Evolutionary conservation across 2,329 filamentous ascomycete species (phyloP), one percentile per base, ranked within the genome.

Genomic region (Colletotrichum liriopes): DNA sequence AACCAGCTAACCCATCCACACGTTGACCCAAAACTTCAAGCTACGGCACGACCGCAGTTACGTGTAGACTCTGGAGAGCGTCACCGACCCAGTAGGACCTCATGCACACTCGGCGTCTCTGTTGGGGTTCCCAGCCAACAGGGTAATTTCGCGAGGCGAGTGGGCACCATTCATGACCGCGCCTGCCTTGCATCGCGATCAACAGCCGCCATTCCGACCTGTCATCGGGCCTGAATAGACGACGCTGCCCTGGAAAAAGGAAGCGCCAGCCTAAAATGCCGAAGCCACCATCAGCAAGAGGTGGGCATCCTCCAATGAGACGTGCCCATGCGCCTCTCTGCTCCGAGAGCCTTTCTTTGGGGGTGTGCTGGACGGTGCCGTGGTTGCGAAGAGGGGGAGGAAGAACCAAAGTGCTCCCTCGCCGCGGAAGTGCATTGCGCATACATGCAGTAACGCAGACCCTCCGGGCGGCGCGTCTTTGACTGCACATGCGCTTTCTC

Each of bases 121-220:
- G 54, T 60, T 37, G 26, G 41, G 47, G 58, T 47, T 62, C 12
- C 61, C 51, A 67, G 71, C 71, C 71, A 73, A 71, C 67, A 62
- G 71, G 67, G 61, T 71, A 61, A 62, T 61, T 73, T 73, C 69
- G n/a, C 29, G 20, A 58, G 29, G 8, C 59, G 39, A 60, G 39
- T 23, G 49, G 61, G 26, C 49, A 26, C 20, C 60, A 35, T 67
- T 11, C 65, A 72, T 29, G 60, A 18, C 60, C 54, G 56, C 49
- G 37, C 37, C 51, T 65, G 71, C 47, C 55, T 56, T 51, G 56
- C 63, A 73, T 62, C 67, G 55, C 71, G 62, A 71, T 66, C 55
- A 73, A 71, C 61, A 71, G 67, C 61, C 62, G 55, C 61, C 61
- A 62, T 72, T 29, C 67, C 67, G 61, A 73, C 55, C 47, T 71